phyloP scores from a whole-genome alignment of 805 yeast genomes.

The Monosporozyma unispora region DNA sequence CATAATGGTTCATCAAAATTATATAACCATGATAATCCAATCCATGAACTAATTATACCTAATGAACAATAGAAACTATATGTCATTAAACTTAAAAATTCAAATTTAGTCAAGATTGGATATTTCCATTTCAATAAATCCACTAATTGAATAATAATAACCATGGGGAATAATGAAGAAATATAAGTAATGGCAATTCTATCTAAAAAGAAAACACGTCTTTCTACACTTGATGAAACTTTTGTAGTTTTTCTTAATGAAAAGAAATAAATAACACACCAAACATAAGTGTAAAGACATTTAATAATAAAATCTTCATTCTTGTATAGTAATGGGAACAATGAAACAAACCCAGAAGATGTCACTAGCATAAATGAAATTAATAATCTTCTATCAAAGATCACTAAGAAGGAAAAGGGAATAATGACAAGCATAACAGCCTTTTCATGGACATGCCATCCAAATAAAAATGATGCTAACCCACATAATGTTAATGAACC shows the following conservation, averaged over 20 bases:
- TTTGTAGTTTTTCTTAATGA: conserved; percentile 63
- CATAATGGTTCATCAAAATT: conserved; percentile 73
- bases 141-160: conserved; percentile 37
- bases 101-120: conserved; percentile 46
- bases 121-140: conserved; percentile 50
- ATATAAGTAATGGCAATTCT: conserved; percentile 59
- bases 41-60: conserved; percentile 82
- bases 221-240: conserved; percentile 32
- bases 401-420: conserved; percentile 74
- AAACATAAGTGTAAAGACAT: conserved; percentile 64
- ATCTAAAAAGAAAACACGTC: conserved; percentile 58
- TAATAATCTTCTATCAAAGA: conserved; percentile 61
- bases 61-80: conserved; percentile 79
- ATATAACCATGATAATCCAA: conserved; percentile 80
- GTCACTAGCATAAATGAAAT: conserved; percentile 63
- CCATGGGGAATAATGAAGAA: conserved; percentile 57
- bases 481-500: conserved; percentile 87
- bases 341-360: conserved; percentile 74
- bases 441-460: conserved; percentile 99
- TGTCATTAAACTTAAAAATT: conserved; percentile 71
- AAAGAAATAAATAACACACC: conserved; percentile 72
- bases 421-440: conserved; percentile 84
- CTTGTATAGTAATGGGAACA: conserved; percentile 80
- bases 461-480: conserved; percentile 82
- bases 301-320: conserved; percentile 75